phyloP scores from a whole-genome alignment of 192 early-diverging fungal genomes.

The Backusella macrospora region DNA sequence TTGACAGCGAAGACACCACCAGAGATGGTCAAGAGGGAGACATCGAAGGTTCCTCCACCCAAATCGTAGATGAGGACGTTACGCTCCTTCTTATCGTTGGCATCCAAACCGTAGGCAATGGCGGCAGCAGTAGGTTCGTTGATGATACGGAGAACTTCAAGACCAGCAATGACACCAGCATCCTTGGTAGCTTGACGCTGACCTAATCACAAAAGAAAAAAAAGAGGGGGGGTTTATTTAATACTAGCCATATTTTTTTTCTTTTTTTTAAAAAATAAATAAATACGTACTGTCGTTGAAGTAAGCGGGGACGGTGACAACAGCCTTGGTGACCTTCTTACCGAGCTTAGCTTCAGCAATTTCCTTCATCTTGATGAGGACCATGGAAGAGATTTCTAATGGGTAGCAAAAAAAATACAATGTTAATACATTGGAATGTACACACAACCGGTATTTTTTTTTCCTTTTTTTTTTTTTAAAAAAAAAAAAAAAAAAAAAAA shows the following conservation, averaged over 20 bases:
- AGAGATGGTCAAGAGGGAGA: conserved; percentile 92
- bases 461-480: too few relatives aligned
- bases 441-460: too few relatives aligned
- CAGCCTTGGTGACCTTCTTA: conserved; percentile 71
- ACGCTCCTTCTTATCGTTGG: conserved; percentile 80
- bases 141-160: conserved; percentile 87
- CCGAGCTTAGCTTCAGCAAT: conserved; percentile 64
- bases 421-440: too few relatives aligned
- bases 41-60: conserved; percentile 89
- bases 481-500: conserved; percentile 1
- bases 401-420: too few relatives aligned
- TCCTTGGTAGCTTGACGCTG: conserved; percentile 93
- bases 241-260: neutral
- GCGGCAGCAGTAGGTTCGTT: conserved; percentile 89
- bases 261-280: neutral
- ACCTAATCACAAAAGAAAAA: too few relatives aligned
- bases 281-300: conserved; percentile 77
- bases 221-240: too few relatives aligned
- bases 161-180: conserved; percentile 83
- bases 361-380: conserved; percentile 75
- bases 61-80: conserved; percentile 97
- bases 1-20: conserved; percentile 97
- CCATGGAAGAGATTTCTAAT: conserved; percentile 77
- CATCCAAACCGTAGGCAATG: conserved; percentile 97
- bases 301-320: conserved; percentile 80